Base-by-base conservation (phyloP, 1,284 basidiomycete species). In the Trichosporon sp. region DNA sequence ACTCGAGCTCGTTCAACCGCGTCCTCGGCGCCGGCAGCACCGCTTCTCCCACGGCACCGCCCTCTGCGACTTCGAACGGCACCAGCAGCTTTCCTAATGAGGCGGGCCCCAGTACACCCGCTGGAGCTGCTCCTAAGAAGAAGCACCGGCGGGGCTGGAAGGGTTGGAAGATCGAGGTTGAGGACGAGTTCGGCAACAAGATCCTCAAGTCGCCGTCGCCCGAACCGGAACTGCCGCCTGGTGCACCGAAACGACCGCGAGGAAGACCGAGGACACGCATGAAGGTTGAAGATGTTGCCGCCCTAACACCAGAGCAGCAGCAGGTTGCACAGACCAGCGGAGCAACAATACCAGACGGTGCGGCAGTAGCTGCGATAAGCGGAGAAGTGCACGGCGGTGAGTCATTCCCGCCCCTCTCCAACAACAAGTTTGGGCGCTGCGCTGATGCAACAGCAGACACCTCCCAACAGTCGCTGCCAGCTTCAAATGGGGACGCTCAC, bases 131-230 rank as follows among this genome's bases (percentile, higher is more conserved):
- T 0, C 38, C 66, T 12, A 80, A 78, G 71, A 78, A 77, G 71
- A 79, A 78, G 74, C 76, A 74, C 63, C 68, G 71, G 12, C 71
- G 71, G 21, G 80, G 81, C 1, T 82, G 80, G 81, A 82, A 82
- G 72, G 81, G 81, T 1, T 83, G 78, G 77, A 79, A 78, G 2
- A 76, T 81, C 69, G 79, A 81, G 35, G 64, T 79, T 54, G 77
- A 77, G 32, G 81, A 83, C 75, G 81, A 80, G 59, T 72, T 76
- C 68, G 81, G 81, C 16, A 81, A 81, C 72, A 72, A 63, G 48
- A 51, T 77, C 8, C 37, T 75, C 16, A 70, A 72, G n/a, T 75
- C 74, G 19, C 74, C 74, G 1, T 71, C 70, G 16, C 74, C 74
- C 0, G 71, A 73, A 32, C 74, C 74, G 0, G 74, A 71, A 10